These are phyloP conservation scores for Tulasnella sp. DNA, from an alignment of 768 basidiomycete genomes.

Conservation along the genomic window DNA sequence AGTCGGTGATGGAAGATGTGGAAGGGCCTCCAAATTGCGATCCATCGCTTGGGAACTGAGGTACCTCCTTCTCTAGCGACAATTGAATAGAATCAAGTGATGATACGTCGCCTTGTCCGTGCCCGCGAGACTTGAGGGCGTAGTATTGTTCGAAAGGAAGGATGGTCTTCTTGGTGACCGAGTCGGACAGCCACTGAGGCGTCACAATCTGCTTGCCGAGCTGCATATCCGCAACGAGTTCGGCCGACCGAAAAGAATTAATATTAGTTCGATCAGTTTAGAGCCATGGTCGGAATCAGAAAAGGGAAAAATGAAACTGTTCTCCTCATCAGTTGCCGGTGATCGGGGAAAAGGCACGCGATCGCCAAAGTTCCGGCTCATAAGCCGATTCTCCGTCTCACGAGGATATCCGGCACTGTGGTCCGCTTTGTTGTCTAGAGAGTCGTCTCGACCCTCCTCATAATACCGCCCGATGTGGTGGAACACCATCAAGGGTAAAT, in stretches of 20 bases:
- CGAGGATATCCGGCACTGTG: neutral
- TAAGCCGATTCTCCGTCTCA: neutral
- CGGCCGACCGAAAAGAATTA: neutral
- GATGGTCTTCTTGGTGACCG: constrained; percentile 43
- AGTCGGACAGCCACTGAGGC: constrained; percentile 66
- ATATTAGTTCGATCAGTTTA: neutral
- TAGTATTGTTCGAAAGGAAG: constrained; percentile 55
- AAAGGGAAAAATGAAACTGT: neutral
- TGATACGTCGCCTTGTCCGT: neutral
- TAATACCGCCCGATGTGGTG: neutral
- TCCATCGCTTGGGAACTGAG: constrained; percentile 32
- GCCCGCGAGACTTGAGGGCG: constrained; percentile 41
- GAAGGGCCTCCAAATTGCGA: constrained; percentile 31
- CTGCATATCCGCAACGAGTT: neutral
- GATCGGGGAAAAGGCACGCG: neutral
- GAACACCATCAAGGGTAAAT: neutral
- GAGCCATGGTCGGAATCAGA: neutral
- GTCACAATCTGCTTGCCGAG: constrained; percentile 56
- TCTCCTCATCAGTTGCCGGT: neutral
- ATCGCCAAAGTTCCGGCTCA: neutral
- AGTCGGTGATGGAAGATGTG: neutral
- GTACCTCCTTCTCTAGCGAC: neutral
- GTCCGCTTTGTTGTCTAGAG: neutral
- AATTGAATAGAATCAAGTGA: neutral
- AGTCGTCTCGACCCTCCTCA: neutral